Conservation (phyloP, 805 yeast species). For the Candida boidinii region DNA sequence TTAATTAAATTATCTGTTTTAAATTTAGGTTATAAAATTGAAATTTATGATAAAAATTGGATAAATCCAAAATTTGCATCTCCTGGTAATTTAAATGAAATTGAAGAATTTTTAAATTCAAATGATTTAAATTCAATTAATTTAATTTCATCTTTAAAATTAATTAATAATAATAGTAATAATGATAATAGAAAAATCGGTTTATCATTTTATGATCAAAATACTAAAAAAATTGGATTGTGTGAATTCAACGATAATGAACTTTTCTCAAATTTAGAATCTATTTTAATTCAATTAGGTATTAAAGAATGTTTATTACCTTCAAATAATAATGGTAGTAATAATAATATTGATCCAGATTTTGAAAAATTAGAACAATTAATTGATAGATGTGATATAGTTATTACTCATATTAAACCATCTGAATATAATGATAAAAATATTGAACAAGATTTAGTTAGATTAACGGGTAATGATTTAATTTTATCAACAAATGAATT, state of each 20-base stretch:
- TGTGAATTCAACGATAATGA: conserved; percentile 84
- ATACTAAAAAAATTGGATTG: conserved; percentile 56
- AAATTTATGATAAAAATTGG: conserved; percentile 69
- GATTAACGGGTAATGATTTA: conserved; percentile 53
- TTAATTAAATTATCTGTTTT: conserved; percentile 60
- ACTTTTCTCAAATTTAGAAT: conserved; percentile 76
- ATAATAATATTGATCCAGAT: conserved; percentile 37
- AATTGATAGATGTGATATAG: conserved; percentile 70
- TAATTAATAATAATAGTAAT: conserved; percentile 22
- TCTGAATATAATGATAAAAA: conserved; percentile 56
- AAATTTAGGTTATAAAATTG: conserved; percentile 68
- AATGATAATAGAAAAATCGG: conserved; percentile 54
- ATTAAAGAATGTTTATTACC: conserved; percentile 77
- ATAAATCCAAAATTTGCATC: conserved; percentile 54
- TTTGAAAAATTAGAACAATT: conserved; percentile 58
- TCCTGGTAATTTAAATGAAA: conserved; percentile 80
- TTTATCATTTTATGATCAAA: conserved; percentile 70
- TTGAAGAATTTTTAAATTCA: conserved; percentile 58
- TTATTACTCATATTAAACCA: conserved; percentile 51
- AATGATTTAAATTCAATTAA: conserved; percentile 28
- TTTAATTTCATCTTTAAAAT: conserved; percentile 45
- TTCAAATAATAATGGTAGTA: conserved; percentile 18
- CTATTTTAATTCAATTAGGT: conserved; percentile 79
- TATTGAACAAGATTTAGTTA: conserved; percentile 69
- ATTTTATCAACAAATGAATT: conserved; percentile 49